phyloP scores from a whole-genome alignment of 1,139 yeast species.

The Saccharomycopsis hybrid region DNA sequence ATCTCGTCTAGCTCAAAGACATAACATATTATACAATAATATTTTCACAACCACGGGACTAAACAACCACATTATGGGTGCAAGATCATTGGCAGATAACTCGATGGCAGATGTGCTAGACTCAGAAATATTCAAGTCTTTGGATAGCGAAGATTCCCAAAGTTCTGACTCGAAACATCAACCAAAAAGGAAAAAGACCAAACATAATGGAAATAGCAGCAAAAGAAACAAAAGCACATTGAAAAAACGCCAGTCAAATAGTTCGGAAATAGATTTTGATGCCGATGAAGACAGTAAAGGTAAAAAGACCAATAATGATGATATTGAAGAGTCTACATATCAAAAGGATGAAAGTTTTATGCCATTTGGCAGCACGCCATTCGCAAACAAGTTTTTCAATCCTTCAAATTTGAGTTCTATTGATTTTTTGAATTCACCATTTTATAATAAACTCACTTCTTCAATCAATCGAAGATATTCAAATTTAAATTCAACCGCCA shows the following conservation, averaged over 20 bases:
- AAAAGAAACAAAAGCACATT: not conserved
- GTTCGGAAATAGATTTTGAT: no score
- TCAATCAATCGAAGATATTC: conserved; percentile 8
- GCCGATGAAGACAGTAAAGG: no score
- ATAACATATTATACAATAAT: no score
- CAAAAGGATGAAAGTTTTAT: not conserved
- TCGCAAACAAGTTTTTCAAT: conserved; percentile 13
- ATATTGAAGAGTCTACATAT: not conserved
- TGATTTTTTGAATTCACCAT: conserved; percentile 13
- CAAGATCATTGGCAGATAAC: conserved; percentile 1
- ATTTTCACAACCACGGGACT: no score
- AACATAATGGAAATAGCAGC: not conserved
- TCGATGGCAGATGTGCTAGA: conserved; percentile 15
- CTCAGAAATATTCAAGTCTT: conserved; percentile 10
- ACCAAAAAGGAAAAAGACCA: no score
- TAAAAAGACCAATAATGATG: not conserved
- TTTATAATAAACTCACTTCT: conserved; percentile 10
- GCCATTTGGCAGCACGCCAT: conserved; percentile 11
- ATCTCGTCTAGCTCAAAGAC: no score
- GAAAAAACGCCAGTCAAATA: not conserved
- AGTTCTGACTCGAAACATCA: not conserved
- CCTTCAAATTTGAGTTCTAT: not conserved
- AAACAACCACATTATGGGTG: not conserved
- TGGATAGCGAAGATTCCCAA: not conserved
- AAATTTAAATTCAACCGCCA: conserved; percentile 2